Base-by-base conservation (phyloP, 1,284 basidiomycete genomes). In the Cryptococcus amylolentus region DNA sequence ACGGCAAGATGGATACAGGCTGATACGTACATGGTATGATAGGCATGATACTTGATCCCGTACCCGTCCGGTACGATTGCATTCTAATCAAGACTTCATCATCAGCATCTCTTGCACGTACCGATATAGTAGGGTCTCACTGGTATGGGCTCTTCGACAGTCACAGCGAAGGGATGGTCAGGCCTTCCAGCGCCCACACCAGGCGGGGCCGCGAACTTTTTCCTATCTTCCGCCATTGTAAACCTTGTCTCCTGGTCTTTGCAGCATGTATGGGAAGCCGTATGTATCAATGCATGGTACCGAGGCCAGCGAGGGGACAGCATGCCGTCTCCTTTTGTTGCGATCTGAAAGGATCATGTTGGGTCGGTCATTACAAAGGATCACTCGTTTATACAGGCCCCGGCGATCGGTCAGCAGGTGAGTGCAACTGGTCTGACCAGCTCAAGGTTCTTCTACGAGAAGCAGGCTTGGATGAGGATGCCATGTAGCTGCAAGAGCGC, bases 21-120 rank as follows among this genome's bases (percentile, higher is more conserved):
- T 39, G 16, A 23, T 26, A 12, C 9, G 60, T 42, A 68, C 68
- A 72, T 72, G 3, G 70, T 72, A 49, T 72, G 70, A 57, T 72
- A 72, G 3, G 70, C 70, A 49, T 72, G 70, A 58, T 72, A 72
- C 49, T 72, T 72, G 55, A 72, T 71, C 8, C 70, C 70, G 54
- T 72, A 72, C 9, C 70, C 69, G 52, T 72, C 70, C 23, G 70
- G 70, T 7, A 72, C 67, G 46, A 72, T 71, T 3, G 70, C 66
- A 49, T 72, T 72, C 69, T 72, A 41, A 12, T n/a, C 41, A 31
- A 35, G 10, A 35, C 7, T 10, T 35, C 10, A 6, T 10, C 31
- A 35, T 35, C 31, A 35, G 31, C 31, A 10, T 8, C 7, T 35
- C 31, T 6, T 1, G 31, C 10, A 20, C 18, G 26, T 12, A 16